Evolutionary conservation across 768 basidiomycete species (phyloP).

Genomic region (Phaffia australis): DNA sequence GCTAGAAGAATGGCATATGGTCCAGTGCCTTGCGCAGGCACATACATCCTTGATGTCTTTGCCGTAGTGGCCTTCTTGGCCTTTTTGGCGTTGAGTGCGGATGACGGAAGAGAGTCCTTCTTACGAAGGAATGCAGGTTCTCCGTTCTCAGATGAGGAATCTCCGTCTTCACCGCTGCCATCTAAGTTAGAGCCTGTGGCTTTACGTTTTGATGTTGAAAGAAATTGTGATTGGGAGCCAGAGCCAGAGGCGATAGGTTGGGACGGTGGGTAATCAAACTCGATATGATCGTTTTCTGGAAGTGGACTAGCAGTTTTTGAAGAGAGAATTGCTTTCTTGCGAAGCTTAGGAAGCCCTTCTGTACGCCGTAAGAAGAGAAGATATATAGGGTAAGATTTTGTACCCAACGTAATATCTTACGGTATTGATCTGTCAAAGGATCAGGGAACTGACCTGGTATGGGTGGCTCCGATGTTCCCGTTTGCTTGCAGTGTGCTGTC

Average conservation of each 20-base stretch:
- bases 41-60: conserved; percentile 16
- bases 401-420: too few species aligned
- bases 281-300: too few species aligned
- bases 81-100: conserved; percentile 5
- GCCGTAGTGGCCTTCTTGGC: neutral
- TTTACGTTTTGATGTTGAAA: neutral
- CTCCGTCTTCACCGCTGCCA: neutral
- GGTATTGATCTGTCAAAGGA: too few species aligned
- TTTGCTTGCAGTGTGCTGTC: neutral
- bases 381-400: too few species aligned
- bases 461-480: neutral
- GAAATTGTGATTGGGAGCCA: neutral
- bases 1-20: conserved; percentile 23
- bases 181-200: neutral
- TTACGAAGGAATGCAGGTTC: conserved; percentile 1
- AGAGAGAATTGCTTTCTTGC: too few species aligned
- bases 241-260: neutral
- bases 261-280: neutral
- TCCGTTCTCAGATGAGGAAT: neutral
- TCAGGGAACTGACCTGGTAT: neutral
- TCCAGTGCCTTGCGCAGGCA: conserved; percentile 13
- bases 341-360: too few species aligned
- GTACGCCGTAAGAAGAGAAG: too few species aligned
- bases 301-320: too few species aligned
- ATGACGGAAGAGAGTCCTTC: neutral